A percentile compares a stretch with the other conserved stretches of the same genome.
phyloP scores from a whole-genome alignment of 805 yeast genomes.

The Phaffomyces thermotolerans region DNA sequence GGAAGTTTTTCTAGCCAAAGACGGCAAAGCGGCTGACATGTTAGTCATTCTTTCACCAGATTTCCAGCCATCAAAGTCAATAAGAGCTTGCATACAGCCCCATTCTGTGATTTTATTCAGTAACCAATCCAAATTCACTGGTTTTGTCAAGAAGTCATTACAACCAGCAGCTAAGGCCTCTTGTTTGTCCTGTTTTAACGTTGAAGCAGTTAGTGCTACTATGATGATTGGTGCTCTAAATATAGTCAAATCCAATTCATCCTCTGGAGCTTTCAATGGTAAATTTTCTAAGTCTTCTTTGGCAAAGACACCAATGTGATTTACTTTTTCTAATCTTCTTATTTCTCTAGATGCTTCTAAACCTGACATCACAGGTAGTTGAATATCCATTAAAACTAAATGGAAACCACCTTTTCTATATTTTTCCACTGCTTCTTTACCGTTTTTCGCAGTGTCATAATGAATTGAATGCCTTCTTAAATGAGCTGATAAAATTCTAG shows the following conservation, averaged over 20 bases:
- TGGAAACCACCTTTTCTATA: constrained; percentile 96
- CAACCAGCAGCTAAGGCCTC: constrained; percentile 96
- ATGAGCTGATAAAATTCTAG: constrained; percentile 83
- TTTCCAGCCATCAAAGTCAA: constrained; percentile 92
- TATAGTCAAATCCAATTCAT: constrained; percentile 49
- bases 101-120: constrained; percentile 91
- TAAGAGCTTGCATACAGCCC: constrained; percentile 99
- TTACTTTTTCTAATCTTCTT: constrained; percentile 71
- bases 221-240: constrained; percentile 94
- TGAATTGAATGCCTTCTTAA: constrained; percentile 78
- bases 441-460: constrained; percentile 83
- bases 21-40: constrained; percentile 24
- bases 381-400: constrained; percentile 93
- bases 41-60: constrained; percentile 37
- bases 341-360: constrained; percentile 92
- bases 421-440: constrained; percentile 88
- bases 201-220: constrained; percentile 93
- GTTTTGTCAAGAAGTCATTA: constrained; percentile 92
- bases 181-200: constrained; percentile 75
- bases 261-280: constrained; percentile 32
- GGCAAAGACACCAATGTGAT: constrained; percentile 55
- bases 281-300: constrained; percentile 19
- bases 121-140: constrained; percentile 91
- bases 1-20: constrained; percentile 15
- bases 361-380: constrained; percentile 93